Conservation (phyloP, 176 grass and related monocot species). For the Elymus sibiricus region DNA sequence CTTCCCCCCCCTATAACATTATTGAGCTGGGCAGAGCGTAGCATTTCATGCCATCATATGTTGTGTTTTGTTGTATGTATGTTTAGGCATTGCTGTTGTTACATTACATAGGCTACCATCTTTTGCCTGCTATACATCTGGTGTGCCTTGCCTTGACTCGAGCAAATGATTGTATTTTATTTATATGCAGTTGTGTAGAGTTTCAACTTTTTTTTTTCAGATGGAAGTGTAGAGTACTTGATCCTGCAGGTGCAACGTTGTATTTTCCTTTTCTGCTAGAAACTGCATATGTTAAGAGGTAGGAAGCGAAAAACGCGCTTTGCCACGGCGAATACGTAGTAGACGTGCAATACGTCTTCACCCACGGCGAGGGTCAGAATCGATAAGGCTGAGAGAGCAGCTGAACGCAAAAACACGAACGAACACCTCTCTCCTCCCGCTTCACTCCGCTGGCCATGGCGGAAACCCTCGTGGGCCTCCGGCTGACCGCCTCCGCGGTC, state of each 20-base stretch:
- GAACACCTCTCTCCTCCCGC: not conserved
- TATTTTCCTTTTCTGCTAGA: not conserved
- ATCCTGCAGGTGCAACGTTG: not conserved
- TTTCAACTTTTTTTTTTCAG: too few species aligned
- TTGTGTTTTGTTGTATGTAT: slow-evolving; percentile 33
- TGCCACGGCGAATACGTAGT: not conserved
- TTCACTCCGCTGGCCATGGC: slow-evolving; percentile 41
- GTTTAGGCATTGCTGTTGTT: slow-evolving; percentile 11
- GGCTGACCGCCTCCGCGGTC: not conserved
- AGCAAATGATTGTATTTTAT: not conserved
- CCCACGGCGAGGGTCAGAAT: not conserved
- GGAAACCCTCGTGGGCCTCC: slow-evolving; percentile 44
- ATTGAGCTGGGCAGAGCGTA: not conserved
- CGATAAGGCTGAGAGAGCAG: slow-evolving; percentile 48
- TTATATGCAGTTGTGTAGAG: not conserved
- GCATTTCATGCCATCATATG: not conserved
- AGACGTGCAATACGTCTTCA: not conserved
- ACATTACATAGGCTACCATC: not conserved
- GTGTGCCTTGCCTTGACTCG: not conserved
- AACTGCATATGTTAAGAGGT: not conserved
- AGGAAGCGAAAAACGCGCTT: not conserved
- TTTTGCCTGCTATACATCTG: not conserved
- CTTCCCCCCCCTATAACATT: not conserved
- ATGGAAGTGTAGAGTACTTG: not conserved
- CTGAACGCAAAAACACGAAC: not conserved